Evolutionary conservation across 257 asterid species (phyloP).

Genomic region (Asclepias syriaca): DNA sequence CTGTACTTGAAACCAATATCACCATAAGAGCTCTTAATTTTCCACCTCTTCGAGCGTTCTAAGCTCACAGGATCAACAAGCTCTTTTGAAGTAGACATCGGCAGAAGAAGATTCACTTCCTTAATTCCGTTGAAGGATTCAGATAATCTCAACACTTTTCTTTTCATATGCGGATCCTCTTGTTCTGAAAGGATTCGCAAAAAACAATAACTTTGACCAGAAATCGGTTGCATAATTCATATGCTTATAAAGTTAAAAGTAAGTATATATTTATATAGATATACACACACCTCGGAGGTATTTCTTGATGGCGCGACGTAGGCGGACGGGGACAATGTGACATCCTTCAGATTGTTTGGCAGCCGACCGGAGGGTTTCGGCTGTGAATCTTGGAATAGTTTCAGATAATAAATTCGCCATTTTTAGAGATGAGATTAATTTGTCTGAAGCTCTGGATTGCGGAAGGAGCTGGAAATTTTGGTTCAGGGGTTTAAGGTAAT

Average conservation of each 20-base stretch:
- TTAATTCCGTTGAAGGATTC: conserved; percentile 65
- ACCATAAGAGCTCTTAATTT: conserved; percentile 58
- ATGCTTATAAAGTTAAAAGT: not conserved
- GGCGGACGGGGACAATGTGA: conserved; percentile 61
- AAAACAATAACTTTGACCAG: not conserved
- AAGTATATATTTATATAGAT: not conserved
- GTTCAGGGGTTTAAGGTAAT: conserved; percentile 1
- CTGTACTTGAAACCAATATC: conserved; percentile 75
- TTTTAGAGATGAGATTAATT: conserved; percentile 4
- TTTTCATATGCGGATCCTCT: conserved; percentile 71
- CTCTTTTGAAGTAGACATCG: conserved; percentile 68
- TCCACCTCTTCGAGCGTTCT: conserved; percentile 81
- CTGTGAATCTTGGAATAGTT: conserved; percentile 68
- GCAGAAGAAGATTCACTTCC: conserved; percentile 70
- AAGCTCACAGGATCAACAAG: conserved; percentile 71
- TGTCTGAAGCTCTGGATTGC: conserved; percentile 12
- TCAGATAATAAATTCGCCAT: conserved; percentile 65
- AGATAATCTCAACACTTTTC: conserved; percentile 77
- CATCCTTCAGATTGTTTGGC: conserved; percentile 84
- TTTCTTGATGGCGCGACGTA: conserved; percentile 73
- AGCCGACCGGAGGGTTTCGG: conserved; percentile 77
- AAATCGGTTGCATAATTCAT: not conserved
- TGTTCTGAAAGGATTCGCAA: conserved; percentile 41
- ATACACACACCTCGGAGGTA: conserved; percentile 53
- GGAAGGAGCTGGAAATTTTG: not conserved